Evolutionary conservation across 148 eudicot species (phyloP).

Genomic region (Chenopodium berlandieri): DNA sequence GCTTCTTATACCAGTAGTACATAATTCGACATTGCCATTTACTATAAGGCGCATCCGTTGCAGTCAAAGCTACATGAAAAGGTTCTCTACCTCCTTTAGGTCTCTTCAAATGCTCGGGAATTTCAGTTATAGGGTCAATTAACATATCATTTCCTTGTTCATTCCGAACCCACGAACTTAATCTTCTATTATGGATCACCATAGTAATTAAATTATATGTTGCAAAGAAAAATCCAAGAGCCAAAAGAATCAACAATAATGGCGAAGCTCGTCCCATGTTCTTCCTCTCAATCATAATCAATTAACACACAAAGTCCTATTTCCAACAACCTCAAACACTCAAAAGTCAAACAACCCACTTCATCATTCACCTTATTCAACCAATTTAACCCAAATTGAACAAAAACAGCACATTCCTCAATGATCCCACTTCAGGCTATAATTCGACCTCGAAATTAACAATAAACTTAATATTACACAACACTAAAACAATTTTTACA

Average conservation of each 20-base stretch:
- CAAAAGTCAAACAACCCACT: constrained; percentile 15
- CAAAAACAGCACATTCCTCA: constrained; percentile 1
- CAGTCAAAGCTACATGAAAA: constrained; percentile 87
- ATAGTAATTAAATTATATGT: constrained; percentile 71
- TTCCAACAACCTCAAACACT: constrained; percentile 9
- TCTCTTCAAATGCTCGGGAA: constrained; percentile 43
- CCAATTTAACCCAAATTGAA: neutral
- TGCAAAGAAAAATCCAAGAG: constrained; percentile 67
- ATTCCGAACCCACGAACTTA: constrained; percentile 27
- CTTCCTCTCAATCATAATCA: constrained; percentile 58
- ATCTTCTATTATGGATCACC: constrained; percentile 50
- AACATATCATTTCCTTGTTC: constrained; percentile 24
- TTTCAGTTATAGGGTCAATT: constrained; percentile 62
- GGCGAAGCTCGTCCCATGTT: constrained; percentile 60
- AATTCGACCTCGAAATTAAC: neutral
- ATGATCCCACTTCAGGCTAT: constrained; percentile 12
- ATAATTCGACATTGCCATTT: constrained; percentile 98
- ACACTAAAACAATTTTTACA: neutral
- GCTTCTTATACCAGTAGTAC: constrained; percentile 97
- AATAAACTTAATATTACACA: neutral
- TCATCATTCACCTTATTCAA: constrained; percentile 11
- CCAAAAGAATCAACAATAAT: constrained; percentile 51
- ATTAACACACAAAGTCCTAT: neutral
- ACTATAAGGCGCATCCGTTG: constrained; percentile 95
- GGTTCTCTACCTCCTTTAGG: constrained; percentile 33